Conservation (phyloP, 495 filamentous ascomycete genomes). For the Emericellopsis terricola region DNA sequence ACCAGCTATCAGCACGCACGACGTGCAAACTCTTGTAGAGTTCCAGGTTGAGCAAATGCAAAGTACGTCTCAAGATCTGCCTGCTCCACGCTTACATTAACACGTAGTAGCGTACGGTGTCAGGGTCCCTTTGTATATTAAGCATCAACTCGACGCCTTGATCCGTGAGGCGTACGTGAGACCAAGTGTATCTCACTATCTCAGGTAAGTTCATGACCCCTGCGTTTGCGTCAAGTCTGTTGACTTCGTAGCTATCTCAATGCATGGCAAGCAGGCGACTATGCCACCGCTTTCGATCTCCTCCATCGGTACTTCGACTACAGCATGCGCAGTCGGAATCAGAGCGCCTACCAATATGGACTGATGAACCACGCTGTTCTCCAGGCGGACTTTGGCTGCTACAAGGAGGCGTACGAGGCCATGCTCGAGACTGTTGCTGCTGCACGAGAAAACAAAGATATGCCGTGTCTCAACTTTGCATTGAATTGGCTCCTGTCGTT, state of each 20-base stretch:
- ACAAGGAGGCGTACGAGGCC: slow-evolving; percentile 73
- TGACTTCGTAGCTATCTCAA: slow-evolving; percentile 53
- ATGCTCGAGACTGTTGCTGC: slow-evolving; percentile 88
- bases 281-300: slow-evolving; percentile 72
- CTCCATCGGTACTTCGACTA: slow-evolving; percentile 96
- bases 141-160: slow-evolving; percentile 43
- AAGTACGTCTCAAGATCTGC: slow-evolving; percentile 29
- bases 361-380: slow-evolving; percentile 85
- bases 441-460: slow-evolving; percentile 81
- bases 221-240: slow-evolving; percentile 1
- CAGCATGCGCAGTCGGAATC: slow-evolving; percentile 74
- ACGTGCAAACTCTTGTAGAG: slow-evolving; percentile 68
- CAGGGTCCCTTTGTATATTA: slow-evolving; percentile 51
- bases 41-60: slow-evolving; percentile 80
- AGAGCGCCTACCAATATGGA: slow-evolving; percentile 86
- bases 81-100: neutral
- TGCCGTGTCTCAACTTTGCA: slow-evolving; percentile 83
- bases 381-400: slow-evolving; percentile 89
- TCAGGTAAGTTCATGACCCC: slow-evolving; percentile 35
- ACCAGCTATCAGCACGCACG: slow-evolving; percentile 49
- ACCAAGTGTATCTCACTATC: slow-evolving; percentile 60
- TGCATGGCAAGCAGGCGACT: slow-evolving; percentile 81
- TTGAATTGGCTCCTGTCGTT: slow-evolving; percentile 98
- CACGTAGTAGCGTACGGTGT: slow-evolving; percentile 28
- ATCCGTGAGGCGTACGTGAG: slow-evolving; percentile 44